Evolutionary conservation across 257 asterid genomes (phyloP).

Genomic region (Agastache rugosa): DNA sequence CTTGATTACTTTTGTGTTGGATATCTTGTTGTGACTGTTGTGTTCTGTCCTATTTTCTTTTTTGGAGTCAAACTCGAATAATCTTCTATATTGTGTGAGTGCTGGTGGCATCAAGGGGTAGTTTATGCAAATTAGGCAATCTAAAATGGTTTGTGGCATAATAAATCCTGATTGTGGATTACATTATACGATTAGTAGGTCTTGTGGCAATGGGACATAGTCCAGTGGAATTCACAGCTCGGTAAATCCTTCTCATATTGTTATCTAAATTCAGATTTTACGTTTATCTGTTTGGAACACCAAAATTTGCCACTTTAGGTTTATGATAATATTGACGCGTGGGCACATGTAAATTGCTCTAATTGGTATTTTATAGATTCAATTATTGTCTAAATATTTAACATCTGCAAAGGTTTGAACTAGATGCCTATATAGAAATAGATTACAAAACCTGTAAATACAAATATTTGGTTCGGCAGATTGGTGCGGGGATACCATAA

Average conservation of each 20-base stretch:
- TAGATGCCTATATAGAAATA: not conserved
- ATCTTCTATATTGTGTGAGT: not conserved
- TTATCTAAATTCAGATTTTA: not conserved
- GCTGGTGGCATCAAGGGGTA: slow-evolving; percentile 15
- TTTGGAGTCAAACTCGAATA: not conserved
- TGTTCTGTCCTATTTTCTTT: slow-evolving; percentile 1
- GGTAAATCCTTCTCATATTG: not conserved
- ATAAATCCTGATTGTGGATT: not conserved
- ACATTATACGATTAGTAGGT: not conserved
- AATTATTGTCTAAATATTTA: not conserved
- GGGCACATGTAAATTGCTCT: not conserved
- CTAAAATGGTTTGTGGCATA: not conserved
- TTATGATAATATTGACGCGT: not conserved
- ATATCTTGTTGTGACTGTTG: slow-evolving; percentile 1
- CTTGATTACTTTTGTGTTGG: not conserved
- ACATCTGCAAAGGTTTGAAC: not conserved
- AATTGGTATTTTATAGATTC: not conserved
- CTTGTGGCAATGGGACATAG: not conserved
- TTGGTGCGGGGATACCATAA: not conserved
- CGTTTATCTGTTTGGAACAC: not conserved
- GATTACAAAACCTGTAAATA: not conserved
- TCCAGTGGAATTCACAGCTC: not conserved
- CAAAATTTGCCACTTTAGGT: not conserved
- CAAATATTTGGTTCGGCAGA: not conserved
- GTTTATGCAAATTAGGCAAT: slow-evolving; percentile 4